A percentile compares a stretch with the other conserved stretches of the same genome.
These are phyloP conservation scores for Claviceps pazoutovae DNA, from an alignment of 2,329 filamentous ascomycete species.

Conservation along the genomic window DNA sequence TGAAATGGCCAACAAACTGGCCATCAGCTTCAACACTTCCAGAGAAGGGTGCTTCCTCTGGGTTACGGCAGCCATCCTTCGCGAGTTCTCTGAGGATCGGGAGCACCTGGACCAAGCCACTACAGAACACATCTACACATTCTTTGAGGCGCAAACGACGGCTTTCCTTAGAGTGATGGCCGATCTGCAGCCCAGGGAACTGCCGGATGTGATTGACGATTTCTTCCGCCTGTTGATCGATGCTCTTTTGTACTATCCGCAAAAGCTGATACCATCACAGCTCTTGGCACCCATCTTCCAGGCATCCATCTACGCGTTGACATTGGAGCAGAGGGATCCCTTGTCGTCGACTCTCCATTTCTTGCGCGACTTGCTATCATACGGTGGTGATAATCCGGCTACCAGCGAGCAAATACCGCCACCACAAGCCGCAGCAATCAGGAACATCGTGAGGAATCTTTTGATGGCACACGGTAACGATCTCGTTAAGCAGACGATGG, in stretches of 20 bases:
- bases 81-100: slow-evolving; percentile 85
- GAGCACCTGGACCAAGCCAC: slow-evolving; percentile 74
- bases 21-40: slow-evolving; percentile 69
- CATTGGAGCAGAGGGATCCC: slow-evolving; percentile 81
- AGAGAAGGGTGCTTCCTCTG: slow-evolving; percentile 96
- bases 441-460: slow-evolving; percentile 58
- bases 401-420: slow-evolving; percentile 43
- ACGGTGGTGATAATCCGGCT: slow-evolving; percentile 63
- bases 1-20: slow-evolving; percentile 76
- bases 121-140: slow-evolving; percentile 76
- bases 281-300: slow-evolving; percentile 75
- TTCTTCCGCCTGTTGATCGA: slow-evolving; percentile 91
- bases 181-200: slow-evolving; percentile 58
- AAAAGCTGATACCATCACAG: slow-evolving; percentile 64
- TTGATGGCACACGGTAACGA: slow-evolving; percentile 57
- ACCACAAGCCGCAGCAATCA: slow-evolving; percentile 54
- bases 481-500: slow-evolving; percentile 78
- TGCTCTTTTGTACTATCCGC: slow-evolving; percentile 82
- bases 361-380: slow-evolving; percentile 78
- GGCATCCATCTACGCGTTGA: slow-evolving; percentile 73
- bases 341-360: slow-evolving; percentile 87
- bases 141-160: slow-evolving; percentile 87
- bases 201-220: slow-evolving; percentile 81
- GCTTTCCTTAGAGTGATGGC: slow-evolving; percentile 83
- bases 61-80: slow-evolving; percentile 87